Evolutionary conservation across 768 basidiomycete species (phyloP).

Genomic region (Krasilnikovozyma curviuscula): DNA sequence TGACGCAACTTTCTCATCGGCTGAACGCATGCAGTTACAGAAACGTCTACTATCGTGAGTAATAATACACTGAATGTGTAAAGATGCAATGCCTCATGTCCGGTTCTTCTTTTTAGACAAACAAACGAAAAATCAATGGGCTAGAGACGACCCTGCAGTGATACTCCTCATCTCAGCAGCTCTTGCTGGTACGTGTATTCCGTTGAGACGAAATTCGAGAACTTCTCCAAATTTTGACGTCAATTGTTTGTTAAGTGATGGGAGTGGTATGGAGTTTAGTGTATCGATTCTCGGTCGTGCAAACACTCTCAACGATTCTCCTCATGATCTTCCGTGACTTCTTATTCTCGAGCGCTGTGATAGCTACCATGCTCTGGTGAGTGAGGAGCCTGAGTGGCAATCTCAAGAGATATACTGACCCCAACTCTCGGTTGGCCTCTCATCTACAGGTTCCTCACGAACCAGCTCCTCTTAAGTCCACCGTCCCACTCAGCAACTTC

Average conservation of each 20-base stretch:
- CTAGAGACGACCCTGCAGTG: conserved; percentile 90
- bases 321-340: conserved; percentile 81
- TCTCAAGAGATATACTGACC: conserved; percentile 18
- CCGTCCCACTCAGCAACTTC: conserved; percentile 50
- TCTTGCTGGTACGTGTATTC: conserved; percentile 39
- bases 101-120: conserved; percentile 11
- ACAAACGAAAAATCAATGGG: conserved; percentile 99
- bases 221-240: too few species aligned
- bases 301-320: conserved; percentile 45
- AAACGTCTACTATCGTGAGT: conserved; percentile 87
- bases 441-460: conserved; percentile 43
- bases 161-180: conserved; percentile 65
- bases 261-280: conserved; percentile 71
- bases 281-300: conserved; percentile 43
- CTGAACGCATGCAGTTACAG: conserved; percentile 42
- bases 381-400: conserved; percentile 14
- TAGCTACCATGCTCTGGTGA: conserved; percentile 60
- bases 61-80: not conserved
- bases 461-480: conserved; percentile 48
- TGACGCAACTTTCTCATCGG: not conserved
- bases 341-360: conserved; percentile 51
- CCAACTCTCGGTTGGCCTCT: conserved; percentile 15
- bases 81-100: not conserved
- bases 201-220: not conserved
- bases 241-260: conserved; percentile 35